Evolutionary conservation across 495 filamentous ascomycete genomes (phyloP).

Genomic region (Apodospora peruviana): DNA sequence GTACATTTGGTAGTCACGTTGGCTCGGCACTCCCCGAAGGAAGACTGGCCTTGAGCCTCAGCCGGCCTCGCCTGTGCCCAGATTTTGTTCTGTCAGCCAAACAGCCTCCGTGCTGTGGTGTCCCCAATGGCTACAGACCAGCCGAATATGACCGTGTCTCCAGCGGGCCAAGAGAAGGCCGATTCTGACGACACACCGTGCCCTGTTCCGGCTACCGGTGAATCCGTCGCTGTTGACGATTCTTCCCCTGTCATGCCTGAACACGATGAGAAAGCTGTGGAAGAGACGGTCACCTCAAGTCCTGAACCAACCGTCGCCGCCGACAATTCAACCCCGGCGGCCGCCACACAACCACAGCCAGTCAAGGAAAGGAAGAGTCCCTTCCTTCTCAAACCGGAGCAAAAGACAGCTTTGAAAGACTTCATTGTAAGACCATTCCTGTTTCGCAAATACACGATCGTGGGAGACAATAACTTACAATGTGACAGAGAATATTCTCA

Average conservation of each 20-base stretch:
- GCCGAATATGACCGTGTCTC: neutral
- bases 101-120: neutral
- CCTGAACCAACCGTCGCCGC: too few relatives aligned
- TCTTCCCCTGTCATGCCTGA: neutral
- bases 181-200: neutral
- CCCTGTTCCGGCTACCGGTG: neutral
- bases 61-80: neutral
- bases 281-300: neutral
- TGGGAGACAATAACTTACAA: neutral
- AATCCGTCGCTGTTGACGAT: neutral
- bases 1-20: constrained; percentile 1
- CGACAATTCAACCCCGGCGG: neutral
- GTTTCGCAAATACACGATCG: neutral
- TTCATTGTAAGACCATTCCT: constrained; percentile 22
- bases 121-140: constrained; percentile 3
- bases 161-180: neutral
- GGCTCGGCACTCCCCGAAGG: constrained; percentile 1
- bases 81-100: neutral
- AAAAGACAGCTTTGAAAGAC: constrained; percentile 26
- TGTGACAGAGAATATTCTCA: constrained; percentile 40
- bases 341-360: constrained; percentile 1
- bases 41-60: constrained; percentile 7
- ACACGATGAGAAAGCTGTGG: constrained; percentile 1
- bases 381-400: constrained; percentile 16
- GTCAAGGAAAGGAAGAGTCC: constrained; percentile 12